Evolutionary conservation across 2,329 filamentous ascomycete species (phyloP).

Genomic region (Cladophialophora chaetospira): DNA sequence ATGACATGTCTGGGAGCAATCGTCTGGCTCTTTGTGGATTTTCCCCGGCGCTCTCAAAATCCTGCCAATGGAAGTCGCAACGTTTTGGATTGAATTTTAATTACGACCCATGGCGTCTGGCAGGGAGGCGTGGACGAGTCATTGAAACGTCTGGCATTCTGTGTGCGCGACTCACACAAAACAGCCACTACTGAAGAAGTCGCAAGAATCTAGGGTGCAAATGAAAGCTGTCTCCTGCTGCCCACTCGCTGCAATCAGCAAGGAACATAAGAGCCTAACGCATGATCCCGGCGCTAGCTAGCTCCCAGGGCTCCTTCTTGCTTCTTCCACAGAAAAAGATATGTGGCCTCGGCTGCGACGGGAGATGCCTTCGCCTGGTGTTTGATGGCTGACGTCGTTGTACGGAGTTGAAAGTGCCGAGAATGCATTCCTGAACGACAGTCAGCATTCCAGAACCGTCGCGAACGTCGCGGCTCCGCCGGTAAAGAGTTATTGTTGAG

Average conservation of each 20-base stretch:
- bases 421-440: not conserved
- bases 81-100: not conserved
- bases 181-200: constrained; percentile 11
- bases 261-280: constrained; percentile 22
- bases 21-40: not conserved
- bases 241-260: constrained; percentile 20
- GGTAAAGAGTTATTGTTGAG: not conserved
- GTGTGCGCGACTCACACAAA: constrained; percentile 13
- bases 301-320: constrained; percentile 13
- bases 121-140: constrained; percentile 8
- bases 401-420: not conserved
- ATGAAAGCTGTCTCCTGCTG: constrained; percentile 5
- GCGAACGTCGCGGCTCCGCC: not conserved
- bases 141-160: not conserved
- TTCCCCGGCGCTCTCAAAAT: no score
- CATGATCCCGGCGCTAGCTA: constrained; percentile 18
- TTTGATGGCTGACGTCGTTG: constrained; percentile 24
- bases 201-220: constrained; percentile 8
- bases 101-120: not conserved
- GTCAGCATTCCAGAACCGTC: constrained; percentile 14
- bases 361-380: not conserved
- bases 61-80: no score
- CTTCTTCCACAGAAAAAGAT: constrained; percentile 11
- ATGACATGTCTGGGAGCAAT: not conserved
- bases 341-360: constrained; percentile 11